Evolutionary conservation across 805 yeast genomes (phyloP), one percentile per base, ranked within the genome.

Genomic region (Tetrapisispora nanseiensis): DNA sequence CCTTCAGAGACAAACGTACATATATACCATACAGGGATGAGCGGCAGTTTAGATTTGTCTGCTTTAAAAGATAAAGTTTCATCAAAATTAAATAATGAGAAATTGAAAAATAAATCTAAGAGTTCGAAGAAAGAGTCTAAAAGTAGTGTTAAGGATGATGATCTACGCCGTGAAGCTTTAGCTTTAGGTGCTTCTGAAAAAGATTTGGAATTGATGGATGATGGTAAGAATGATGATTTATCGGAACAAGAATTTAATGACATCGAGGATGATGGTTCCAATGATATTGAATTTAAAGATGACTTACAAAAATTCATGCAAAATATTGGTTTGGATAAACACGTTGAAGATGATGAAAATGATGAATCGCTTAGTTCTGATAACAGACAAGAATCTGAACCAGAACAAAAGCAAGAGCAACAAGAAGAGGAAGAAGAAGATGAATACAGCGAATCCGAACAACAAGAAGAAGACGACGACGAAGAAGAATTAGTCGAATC

Each of bases 151-250:
- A 41, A 13, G 44, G 45, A 43, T 39, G 52, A 46, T 4, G 54
- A 46, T 2, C 59, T 85, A 38, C 78, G 82, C 51, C 75, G 78
- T 46, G 94, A 82, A 65, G 94, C 95, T 2, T 59, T 80, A 12
- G 80, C 79, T 19, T 65, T 89, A 23, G 96, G 97, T 27, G 97
- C 96, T 18, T 72, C 86, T 13, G 92, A 84, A 51, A 89, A 79
- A 19, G 97, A 87, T 59, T 57, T 89, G 36, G 72, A 74, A 34
- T 62, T 87, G 39, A 51, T 89, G 11, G 70, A 72, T 27, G 82
- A 71, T 13, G 76, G 72, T 20, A 79, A 71, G 27, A 76, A 66
- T 24, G 70, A 60, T 23, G 68, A 54, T n/a, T 67, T 61, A 43
- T 62, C 65, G 41, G 73, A 65, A 40, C 63, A 67, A 37, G 75